phyloP scores from a whole-genome alignment of 2,329 filamentous ascomycete genomes.

The Aspergillus thermomutatus region DNA sequence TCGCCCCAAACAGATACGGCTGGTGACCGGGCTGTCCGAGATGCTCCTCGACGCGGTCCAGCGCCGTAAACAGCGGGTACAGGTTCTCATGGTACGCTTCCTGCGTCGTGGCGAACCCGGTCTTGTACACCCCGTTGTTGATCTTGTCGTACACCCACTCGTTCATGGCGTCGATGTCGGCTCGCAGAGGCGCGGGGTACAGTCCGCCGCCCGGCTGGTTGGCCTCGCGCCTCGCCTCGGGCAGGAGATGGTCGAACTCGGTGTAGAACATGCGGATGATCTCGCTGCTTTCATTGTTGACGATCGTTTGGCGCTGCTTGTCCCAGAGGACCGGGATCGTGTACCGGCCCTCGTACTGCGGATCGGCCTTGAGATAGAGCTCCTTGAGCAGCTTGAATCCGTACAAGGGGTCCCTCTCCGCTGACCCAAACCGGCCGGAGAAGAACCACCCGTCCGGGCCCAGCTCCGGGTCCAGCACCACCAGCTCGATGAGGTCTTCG shows the following conservation, averaged over 20 bases:
- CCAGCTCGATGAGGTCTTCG: conserved; percentile 48
- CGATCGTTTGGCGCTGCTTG: conserved; percentile 68
- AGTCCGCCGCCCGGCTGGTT: conserved; percentile 54
- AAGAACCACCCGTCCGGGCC: conserved; percentile 69
- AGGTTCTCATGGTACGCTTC: conserved; percentile 73
- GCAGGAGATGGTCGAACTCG: conserved; percentile 68
- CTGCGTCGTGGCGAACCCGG: conserved; percentile 75
- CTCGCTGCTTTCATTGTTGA: conserved; percentile 84
- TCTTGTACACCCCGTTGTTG: conserved; percentile 55
- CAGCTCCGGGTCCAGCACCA: conserved; percentile 39
- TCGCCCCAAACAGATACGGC: conserved; percentile 70
- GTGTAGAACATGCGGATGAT: conserved; percentile 80
- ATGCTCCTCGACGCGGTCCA: conserved; percentile 70
- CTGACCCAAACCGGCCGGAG: conserved; percentile 56
- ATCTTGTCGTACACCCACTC: conserved; percentile 68
- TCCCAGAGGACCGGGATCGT: conserved; percentile 83
- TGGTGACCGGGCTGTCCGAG: conserved; percentile 49
- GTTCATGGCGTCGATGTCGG: conserved; percentile 69
- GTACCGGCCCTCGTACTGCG: conserved; percentile 68
- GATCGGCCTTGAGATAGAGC: conserved; percentile 69
- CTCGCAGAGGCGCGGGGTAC: conserved; percentile 60
- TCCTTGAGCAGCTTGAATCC: conserved; percentile 69
- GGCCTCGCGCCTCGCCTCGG: conserved; percentile 53
- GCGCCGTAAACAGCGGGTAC: conserved; percentile 63
- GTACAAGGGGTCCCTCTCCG: conserved; percentile 65